Conservation (phyloP, 306 rosid genomes). For the Canavalia gladiata region DNA sequence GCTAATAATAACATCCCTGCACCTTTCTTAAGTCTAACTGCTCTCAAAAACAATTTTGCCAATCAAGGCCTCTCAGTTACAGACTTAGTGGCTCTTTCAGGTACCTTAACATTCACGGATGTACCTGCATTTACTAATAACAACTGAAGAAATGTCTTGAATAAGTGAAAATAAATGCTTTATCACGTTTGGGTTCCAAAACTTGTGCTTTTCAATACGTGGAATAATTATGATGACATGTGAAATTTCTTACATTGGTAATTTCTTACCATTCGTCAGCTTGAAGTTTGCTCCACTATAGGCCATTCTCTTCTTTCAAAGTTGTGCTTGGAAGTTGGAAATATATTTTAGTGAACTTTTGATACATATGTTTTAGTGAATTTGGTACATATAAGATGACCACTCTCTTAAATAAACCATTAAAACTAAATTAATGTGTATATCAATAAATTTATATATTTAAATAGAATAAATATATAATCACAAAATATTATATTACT, state of each 20-base stretch:
- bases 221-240: no score
- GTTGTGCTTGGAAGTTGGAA: no score
- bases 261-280: not conserved
- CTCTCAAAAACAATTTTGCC: constrained; percentile 55
- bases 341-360: not conserved
- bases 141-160: not conserved
- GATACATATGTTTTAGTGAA: no score
- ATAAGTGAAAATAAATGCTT: not conserved
- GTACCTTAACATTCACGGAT: constrained; percentile 23
- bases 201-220: not conserved
- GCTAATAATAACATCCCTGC: constrained; percentile 60
- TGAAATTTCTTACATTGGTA: no score
- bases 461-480: no score
- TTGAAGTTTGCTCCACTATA: not conserved
- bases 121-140: no score
- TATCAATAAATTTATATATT: no score
- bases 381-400: no score
- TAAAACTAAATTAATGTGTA: no score
- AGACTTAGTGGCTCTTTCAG: constrained; percentile 71
- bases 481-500: no score
- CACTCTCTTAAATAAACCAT: no score
- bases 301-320: not conserved
- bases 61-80: constrained; percentile 57
- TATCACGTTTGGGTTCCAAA: not conserved
- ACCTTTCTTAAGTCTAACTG: constrained; percentile 40